Base-by-base conservation (phyloP, 495 filamentous ascomycete species). In the Penicillium odoratum region DNA sequence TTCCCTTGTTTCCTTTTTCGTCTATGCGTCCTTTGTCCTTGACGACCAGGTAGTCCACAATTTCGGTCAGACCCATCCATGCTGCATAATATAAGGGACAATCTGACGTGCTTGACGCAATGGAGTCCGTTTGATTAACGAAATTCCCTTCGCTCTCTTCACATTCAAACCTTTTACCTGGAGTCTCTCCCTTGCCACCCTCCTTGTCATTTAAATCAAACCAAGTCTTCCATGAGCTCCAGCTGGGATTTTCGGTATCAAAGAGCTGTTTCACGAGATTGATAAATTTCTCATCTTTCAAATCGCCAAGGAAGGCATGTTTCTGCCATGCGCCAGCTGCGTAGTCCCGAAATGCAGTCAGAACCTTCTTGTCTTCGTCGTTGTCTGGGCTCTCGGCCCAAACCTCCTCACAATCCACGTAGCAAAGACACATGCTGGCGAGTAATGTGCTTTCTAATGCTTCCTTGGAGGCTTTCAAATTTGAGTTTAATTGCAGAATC, bases 341-440 rank as follows among this genome's bases (percentile, higher is more conserved):
- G 28, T 56, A 49, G 18, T 44, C 33, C 7, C 45, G 46, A 48
- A 49, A 56, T 5, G 33, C 29, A 28, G 3, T 50, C 7, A 56
- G 33, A n/a, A 44, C 48, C 4, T n/a, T 40, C 3, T 50, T 15
- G 18, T 50, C 18, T 15, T 9, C 15, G 6, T 56, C 13, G 0
- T 30, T n/a, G 2, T 50, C 33, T 3, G 44, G 3, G 6, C 9
- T 21, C 26, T 40, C 46, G 6, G 25, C 3, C 54, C 54, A 56
- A 18, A 50, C 33, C 4, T 49, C 16, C 25, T 49, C 33, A 16
- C 34, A 42, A 33, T 49, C n/a, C 11, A 56, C 34, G 31, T 43
- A 56, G 21, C 54, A 44, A 30, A 56, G 46, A 30, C 54, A 56
- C 33, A 50, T 42, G 10, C 18, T 56, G 5, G 54, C 54, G 5